Evolutionary conservation across 495 filamentous ascomycete species (phyloP).

Genomic region (Margaritispora aquatica): DNA sequence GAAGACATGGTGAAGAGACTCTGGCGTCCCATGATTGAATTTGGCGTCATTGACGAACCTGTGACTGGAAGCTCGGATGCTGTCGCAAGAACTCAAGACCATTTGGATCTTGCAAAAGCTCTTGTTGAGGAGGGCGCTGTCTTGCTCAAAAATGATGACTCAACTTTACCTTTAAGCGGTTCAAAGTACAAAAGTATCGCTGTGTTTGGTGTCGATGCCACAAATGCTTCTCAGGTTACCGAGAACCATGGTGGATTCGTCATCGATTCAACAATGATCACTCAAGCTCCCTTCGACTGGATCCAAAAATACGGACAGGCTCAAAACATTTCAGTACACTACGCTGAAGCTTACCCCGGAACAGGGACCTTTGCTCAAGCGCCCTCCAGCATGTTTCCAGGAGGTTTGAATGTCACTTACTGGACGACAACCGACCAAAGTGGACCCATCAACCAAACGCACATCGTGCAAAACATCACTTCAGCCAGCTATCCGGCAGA

Average conservation of each 20-base stretch:
- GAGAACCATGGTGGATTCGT: background rate
- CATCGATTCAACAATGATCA: background rate
- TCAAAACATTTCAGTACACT: background rate
- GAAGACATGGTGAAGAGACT: background rate
- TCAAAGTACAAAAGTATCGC: background rate
- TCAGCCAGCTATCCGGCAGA: background rate
- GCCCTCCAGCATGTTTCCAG: background rate
- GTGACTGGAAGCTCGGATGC: background rate
- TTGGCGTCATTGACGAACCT: background rate
- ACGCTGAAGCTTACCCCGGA: background rate
- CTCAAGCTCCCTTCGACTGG: background rate
- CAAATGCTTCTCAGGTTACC: background rate
- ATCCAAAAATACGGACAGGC: background rate
- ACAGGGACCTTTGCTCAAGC: background rate
- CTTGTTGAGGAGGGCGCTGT: background rate
- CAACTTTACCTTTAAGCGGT: background rate
- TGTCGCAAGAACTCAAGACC: background rate
- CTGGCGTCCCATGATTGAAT: background rate
- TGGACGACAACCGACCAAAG: background rate
- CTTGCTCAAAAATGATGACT: background rate
- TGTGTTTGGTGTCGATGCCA: background rate
- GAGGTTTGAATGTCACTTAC: background rate
- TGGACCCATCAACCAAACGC: background rate
- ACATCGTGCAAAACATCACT: background rate
- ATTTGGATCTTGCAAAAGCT: background rate